Conservation (phyloP, 2,329 filamentous ascomycete genomes). For the Neofusicoccum sp. region DNA sequence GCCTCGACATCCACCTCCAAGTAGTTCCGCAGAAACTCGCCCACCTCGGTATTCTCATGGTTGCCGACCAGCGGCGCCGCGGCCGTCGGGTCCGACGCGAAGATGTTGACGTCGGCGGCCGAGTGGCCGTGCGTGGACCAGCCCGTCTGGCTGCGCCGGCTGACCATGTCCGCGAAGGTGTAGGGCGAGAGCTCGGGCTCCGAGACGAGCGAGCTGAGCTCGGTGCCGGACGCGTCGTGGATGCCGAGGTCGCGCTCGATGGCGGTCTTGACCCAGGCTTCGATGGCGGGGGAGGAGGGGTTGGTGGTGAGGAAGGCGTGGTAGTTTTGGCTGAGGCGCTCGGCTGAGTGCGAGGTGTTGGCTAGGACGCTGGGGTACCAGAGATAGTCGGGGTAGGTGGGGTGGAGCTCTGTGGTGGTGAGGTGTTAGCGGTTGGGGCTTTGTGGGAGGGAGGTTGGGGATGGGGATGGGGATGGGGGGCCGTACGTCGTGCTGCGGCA, state of each 20-base stretch:
- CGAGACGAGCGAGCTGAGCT: conserved; percentile 68
- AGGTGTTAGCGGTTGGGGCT: background rate
- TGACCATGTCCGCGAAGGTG: conserved; percentile 82
- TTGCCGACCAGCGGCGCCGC: conserved; percentile 74
- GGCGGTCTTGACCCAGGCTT: conserved; percentile 69
- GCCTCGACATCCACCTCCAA: conserved; percentile 76
- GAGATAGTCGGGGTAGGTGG: conserved; percentile 66
- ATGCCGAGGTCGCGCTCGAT: conserved; percentile 76
- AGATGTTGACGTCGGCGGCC: conserved; percentile 95
- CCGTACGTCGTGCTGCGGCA: conserved; percentile 73
- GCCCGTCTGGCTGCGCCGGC: conserved; percentile 82
- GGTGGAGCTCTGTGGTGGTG: conserved; percentile 53
- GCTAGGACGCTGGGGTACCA: conserved; percentile 86
- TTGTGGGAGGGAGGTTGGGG: background rate
- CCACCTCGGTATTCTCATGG: conserved; percentile 93
- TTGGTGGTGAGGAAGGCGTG: conserved; percentile 55
- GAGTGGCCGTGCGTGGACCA: conserved; percentile 82
- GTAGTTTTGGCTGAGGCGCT: conserved; percentile 68
- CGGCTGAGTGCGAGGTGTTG: conserved; percentile 74
- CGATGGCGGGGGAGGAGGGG: conserved; percentile 35
- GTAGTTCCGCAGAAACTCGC: conserved; percentile 77
- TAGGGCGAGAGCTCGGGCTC: conserved; percentile 60
- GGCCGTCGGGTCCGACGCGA: conserved; percentile 70
- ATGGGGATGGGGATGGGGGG: conserved; percentile 19
- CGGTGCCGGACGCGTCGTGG: conserved; percentile 68